These are phyloP conservation scores for Nematocida sp. DNA, from an alignment of 371 early-diverging fungal genomes.

Conservation along the genomic window DNA sequence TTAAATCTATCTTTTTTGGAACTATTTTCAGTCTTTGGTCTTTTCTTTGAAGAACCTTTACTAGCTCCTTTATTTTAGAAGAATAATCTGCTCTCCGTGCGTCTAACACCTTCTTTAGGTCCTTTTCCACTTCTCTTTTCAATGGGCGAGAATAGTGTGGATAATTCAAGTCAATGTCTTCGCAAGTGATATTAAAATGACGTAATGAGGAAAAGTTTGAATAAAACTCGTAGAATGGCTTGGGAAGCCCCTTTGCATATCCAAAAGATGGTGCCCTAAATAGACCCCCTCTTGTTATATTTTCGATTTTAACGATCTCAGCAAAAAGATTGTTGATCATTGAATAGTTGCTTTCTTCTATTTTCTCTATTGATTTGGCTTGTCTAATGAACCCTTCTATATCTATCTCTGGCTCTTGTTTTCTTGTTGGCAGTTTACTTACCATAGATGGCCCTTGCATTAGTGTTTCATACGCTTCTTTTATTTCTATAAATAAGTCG, in stretches of 20 bases:
- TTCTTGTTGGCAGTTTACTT: background rate
- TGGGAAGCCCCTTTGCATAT: slow-evolving; percentile 51
- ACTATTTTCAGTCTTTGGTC: slow-evolving; percentile 33
- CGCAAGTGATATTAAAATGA: slow-evolving; percentile 54
- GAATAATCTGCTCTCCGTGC: slow-evolving; percentile 34
- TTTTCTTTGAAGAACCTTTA: slow-evolving; percentile 22
- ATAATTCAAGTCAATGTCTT: slow-evolving; percentile 27
- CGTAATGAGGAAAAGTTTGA: slow-evolving; percentile 19
- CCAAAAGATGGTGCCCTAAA: slow-evolving; percentile 53
- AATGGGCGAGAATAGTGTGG: slow-evolving; percentile 10
- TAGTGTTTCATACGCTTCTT: slow-evolving; percentile 57
- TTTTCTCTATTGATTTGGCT: slow-evolving; percentile 29
- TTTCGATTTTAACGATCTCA: slow-evolving; percentile 31
- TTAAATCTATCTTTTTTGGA: slow-evolving; percentile 36
- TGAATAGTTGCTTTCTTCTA: slow-evolving; percentile 48
- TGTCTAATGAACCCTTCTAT: slow-evolving; percentile 21
- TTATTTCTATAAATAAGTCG: slow-evolving; percentile 68
- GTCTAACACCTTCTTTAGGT: slow-evolving; percentile 9
- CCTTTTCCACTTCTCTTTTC: slow-evolving; percentile 52
- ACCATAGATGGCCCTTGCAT: background rate
- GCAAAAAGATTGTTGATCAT: slow-evolving; percentile 49
- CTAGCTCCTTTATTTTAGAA: slow-evolving; percentile 40
- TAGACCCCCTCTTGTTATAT: slow-evolving; percentile 32
- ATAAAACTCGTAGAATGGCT: slow-evolving; percentile 52
- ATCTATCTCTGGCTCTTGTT: slow-evolving; percentile 54